phyloP scores from a whole-genome alignment of 441 rosid genomes.

The Erodium moschatum region DNA sequence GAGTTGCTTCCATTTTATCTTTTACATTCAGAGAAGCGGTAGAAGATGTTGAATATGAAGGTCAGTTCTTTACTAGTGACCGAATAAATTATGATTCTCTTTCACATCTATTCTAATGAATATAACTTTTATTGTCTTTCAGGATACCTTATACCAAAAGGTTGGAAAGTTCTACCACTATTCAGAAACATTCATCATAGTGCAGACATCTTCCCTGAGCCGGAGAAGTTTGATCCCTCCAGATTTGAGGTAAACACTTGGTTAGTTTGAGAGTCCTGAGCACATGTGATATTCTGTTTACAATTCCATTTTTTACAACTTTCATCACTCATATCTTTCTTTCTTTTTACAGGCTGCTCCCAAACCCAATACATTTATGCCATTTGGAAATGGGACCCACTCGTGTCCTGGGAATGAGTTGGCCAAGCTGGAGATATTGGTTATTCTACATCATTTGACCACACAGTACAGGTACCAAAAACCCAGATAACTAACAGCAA shows the following conservation, averaged over 20 bases:
- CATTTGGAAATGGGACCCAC: constrained; percentile 86
- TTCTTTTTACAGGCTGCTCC: constrained; percentile 50
- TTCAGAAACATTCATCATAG: constrained; percentile 90
- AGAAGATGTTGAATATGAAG: constrained; percentile 85
- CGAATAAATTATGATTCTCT: background rate
- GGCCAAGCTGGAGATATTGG: constrained; percentile 76
- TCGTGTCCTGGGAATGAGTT: constrained; percentile 91
- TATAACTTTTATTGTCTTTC: constrained; percentile 10
- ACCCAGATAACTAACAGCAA: background rate
- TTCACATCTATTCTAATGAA: background rate
- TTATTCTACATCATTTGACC: constrained; percentile 79
- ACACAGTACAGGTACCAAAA: constrained; percentile 72
- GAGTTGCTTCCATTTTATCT: constrained; percentile 82
- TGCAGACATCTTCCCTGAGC: constrained; percentile 63
- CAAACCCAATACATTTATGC: constrained; percentile 83
- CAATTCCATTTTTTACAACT: background rate
- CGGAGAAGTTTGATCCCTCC: constrained; percentile 80
- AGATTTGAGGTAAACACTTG: constrained; percentile 61
- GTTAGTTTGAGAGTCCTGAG: background rate
- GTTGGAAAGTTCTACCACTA: constrained; percentile 93
- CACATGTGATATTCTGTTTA: background rate
- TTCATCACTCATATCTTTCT: background rate
- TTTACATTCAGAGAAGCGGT: constrained; percentile 97
- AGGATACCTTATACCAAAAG: constrained; percentile 90
- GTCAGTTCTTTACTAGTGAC: constrained; percentile 25